phyloP scores from a whole-genome alignment of 2,329 filamentous ascomycete species.

The Neospermospora avenae region DNA sequence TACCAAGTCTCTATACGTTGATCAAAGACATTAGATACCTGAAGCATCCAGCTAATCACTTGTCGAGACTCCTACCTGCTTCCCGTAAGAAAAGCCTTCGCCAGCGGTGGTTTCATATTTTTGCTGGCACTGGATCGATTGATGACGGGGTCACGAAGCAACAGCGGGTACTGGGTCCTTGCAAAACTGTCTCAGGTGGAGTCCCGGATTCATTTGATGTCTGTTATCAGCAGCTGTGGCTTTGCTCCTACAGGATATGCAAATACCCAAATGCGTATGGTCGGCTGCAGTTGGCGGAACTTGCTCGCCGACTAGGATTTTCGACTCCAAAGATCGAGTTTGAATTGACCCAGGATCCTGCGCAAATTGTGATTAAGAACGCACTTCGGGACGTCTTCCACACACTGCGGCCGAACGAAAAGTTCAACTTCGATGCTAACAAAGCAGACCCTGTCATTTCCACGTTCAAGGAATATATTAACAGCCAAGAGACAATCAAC shows the following conservation, averaged over 20 bases:
- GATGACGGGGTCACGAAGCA: neutral
- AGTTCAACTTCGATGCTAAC: neutral
- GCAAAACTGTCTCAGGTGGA: neutral
- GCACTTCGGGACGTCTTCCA: neutral
- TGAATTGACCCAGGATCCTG: neutral
- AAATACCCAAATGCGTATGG: neutral
- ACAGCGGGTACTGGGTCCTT: neutral
- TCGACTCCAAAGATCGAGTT: neutral
- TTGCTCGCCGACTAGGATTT: neutral
- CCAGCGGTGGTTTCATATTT: neutral
- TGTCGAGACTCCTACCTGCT: neutral
- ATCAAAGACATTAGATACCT: conserved; percentile 16
- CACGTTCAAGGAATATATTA: neutral
- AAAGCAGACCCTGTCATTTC: neutral
- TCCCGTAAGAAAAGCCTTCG: neutral
- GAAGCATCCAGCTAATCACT: conserved; percentile 37
- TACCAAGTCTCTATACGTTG: conserved; percentile 16
- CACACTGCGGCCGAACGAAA: neutral
- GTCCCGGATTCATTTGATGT: neutral
- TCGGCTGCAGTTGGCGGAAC: neutral
- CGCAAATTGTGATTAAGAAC: neutral
- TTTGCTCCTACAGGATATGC: neutral
- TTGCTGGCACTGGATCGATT: neutral
- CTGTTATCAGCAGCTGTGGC: neutral
- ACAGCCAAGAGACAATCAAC: neutral